A percentile compares a stretch with the other conserved stretches of the same genome.
These are phyloP conservation scores for Recurvomyces mirabilis DNA, from an alignment of 495 filamentous ascomycete species.

Conservation along the genomic window DNA sequence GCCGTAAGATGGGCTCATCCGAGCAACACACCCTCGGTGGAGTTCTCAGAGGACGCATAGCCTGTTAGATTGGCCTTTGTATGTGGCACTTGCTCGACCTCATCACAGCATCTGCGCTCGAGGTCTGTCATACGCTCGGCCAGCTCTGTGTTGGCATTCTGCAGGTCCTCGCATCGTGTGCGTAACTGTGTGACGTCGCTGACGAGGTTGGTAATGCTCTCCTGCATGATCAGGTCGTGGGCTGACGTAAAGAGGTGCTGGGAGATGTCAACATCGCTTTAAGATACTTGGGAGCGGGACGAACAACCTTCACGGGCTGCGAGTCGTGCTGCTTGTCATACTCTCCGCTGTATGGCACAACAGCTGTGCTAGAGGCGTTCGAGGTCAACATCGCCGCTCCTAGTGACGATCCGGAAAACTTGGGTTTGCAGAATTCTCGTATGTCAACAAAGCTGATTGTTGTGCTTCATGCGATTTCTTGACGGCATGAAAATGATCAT, in stretches of 20 bases:
- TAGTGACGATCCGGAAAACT: too few species aligned
- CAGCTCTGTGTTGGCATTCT: neutral
- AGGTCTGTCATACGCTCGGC: neutral
- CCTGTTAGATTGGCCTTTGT: conserved; percentile 2
- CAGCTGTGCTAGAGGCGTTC: too few species aligned
- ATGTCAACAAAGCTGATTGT: too few species aligned
- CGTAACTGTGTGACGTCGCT: conserved; percentile 3
- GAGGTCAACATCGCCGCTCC: too few species aligned
- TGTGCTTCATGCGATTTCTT: too few species aligned
- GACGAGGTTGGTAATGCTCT: conserved; percentile 1
- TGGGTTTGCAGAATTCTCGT: too few species aligned
- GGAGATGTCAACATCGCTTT: neutral
- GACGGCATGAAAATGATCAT: too few species aligned
- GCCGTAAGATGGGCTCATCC: too few species aligned
- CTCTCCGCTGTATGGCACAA: too few species aligned
- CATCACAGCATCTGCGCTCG: neutral
- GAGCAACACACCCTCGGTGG: neutral
- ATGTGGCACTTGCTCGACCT: neutral
- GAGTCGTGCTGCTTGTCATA: too few species aligned
- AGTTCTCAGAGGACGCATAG: neutral
- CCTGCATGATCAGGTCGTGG: conserved; percentile 5
- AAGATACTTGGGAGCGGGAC: too few species aligned
- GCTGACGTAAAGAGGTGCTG: neutral
- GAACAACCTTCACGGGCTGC: too few species aligned
- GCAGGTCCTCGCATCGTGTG: neutral